A percentile compares a stretch with the other conserved stretches of the same genome.
phyloP scores from a whole-genome alignment of 2,329 filamentous ascomycete genomes.

The Penicillium sp. region DNA sequence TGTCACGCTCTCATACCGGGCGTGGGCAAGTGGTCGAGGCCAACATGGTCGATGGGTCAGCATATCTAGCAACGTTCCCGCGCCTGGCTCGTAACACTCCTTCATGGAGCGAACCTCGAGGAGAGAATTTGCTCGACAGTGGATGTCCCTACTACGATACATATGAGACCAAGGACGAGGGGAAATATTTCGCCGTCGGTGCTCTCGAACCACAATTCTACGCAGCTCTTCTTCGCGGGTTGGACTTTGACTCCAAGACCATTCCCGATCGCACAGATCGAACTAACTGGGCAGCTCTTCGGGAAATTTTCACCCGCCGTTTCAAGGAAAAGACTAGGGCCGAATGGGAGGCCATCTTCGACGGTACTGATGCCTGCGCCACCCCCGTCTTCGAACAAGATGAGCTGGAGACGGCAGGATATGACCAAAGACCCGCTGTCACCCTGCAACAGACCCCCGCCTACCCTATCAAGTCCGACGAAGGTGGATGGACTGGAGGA shows the following conservation, averaged over 20 bases:
- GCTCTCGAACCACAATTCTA: slow-evolving; percentile 90
- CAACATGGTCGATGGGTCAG: slow-evolving; percentile 92
- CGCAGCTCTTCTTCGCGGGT: slow-evolving; percentile 65
- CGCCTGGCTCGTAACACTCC: slow-evolving; percentile 68
- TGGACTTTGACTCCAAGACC: slow-evolving; percentile 60
- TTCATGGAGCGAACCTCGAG: slow-evolving; percentile 67
- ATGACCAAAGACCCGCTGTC: slow-evolving; percentile 51
- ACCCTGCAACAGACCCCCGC: slow-evolving; percentile 70
- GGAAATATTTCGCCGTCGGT: slow-evolving; percentile 83
- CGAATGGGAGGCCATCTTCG: slow-evolving; percentile 86
- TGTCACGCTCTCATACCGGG: slow-evolving; percentile 67
- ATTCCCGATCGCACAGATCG: slow-evolving; percentile 61
- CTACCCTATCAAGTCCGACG: slow-evolving; percentile 59
- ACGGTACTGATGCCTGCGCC: slow-evolving; percentile 89
- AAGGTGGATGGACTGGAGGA: slow-evolving; percentile 70
- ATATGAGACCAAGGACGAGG: slow-evolving; percentile 77
- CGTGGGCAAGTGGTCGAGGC: slow-evolving; percentile 88
- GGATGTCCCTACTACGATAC: slow-evolving; percentile 88
- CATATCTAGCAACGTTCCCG: slow-evolving; percentile 78
- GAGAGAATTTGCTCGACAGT: slow-evolving; percentile 79
- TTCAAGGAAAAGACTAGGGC: slow-evolving; percentile 72
- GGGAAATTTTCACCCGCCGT: slow-evolving; percentile 60
- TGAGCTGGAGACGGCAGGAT: slow-evolving; percentile 68
- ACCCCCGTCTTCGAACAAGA: slow-evolving; percentile 80
- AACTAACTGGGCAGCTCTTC: slow-evolving; percentile 70